These are phyloP conservation scores for Fusarium compactum DNA, from an alignment of 2,329 filamentous ascomycete genomes.

Conservation along the genomic window DNA sequence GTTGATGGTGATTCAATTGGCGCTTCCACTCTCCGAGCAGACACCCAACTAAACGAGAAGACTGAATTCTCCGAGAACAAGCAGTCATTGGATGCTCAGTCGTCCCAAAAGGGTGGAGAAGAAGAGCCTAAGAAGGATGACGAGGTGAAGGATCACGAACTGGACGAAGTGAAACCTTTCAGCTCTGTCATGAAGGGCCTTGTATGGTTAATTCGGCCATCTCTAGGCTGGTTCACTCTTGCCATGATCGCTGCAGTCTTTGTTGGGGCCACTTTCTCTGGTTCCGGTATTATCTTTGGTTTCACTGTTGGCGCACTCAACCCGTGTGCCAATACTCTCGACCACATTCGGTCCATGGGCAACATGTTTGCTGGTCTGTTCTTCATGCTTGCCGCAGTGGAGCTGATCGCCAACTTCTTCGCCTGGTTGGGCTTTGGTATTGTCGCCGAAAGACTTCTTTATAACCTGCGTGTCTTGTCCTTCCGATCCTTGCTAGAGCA, in stretches of 20 bases:
- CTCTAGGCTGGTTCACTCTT: conserved; percentile 54
- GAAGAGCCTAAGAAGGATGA: conserved; percentile 24
- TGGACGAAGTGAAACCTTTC: conserved; percentile 55
- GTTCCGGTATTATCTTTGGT: conserved; percentile 65
- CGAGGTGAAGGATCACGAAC: conserved; percentile 50
- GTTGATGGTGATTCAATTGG: conserved; percentile 42
- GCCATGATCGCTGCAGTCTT: conserved; percentile 60
- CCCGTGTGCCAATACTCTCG: conserved; percentile 56
- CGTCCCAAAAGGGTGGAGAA: conserved; percentile 2
- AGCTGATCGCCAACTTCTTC: conserved; percentile 65
- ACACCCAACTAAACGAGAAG: conserved; percentile 25
- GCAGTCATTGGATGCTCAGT: conserved; percentile 5
- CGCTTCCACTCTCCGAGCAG: conserved; percentile 27
- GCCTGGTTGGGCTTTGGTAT: conserved; percentile 64
- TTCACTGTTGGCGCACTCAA: conserved; percentile 59
- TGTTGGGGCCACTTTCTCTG: conserved; percentile 66
- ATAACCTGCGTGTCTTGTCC: conserved; percentile 67
- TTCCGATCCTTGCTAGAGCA: conserved; percentile 74
- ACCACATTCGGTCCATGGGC: conserved; percentile 52
- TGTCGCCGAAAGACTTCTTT: conserved; percentile 71
- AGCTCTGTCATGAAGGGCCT: conserved; percentile 54
- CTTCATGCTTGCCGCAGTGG: conserved; percentile 63
- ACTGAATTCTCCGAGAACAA: conserved; percentile 20
- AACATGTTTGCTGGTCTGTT: conserved; percentile 67
- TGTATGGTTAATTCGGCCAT: conserved; percentile 54